These are phyloP conservation scores for Anaeromyces robustus DNA, from an alignment of 192 early-diverging fungal species.

Conservation along the genomic window DNA sequence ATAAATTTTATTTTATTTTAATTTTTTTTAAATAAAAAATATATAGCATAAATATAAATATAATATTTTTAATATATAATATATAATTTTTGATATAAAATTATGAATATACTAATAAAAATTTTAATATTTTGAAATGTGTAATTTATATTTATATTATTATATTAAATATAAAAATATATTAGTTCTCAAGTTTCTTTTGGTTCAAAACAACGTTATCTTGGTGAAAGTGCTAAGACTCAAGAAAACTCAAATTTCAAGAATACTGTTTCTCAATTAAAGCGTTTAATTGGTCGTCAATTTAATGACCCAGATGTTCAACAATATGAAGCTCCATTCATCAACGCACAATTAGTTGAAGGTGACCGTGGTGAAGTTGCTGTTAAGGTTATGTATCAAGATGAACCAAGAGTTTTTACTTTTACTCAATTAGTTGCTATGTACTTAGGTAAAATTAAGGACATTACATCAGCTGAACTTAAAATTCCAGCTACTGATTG, in stretches of 20 bases:
- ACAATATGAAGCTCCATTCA: constrained; percentile 63
- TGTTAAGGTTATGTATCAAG: constrained; percentile 68
- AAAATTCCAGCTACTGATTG: constrained; percentile 74
- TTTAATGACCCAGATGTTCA: constrained; percentile 72
- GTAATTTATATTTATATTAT: neutral
- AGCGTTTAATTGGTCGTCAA: constrained; percentile 79
- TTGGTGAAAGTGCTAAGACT: constrained; percentile 90
- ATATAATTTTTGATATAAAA: too few species aligned
- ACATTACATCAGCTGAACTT: constrained; percentile 69
- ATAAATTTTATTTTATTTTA: too few species aligned
- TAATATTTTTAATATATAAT: too few species aligned
- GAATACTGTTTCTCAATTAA: constrained; percentile 78
- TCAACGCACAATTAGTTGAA: constrained; percentile 65
- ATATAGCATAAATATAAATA: too few species aligned
- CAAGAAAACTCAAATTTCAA: constrained; percentile 91
- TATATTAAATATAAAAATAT: neutral
- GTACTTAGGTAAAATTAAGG: constrained; percentile 87
- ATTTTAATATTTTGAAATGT: too few species aligned
- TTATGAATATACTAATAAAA: too few species aligned
- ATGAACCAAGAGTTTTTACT: constrained; percentile 60
- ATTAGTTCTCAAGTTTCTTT: constrained; percentile 78
- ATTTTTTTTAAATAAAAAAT: too few species aligned
- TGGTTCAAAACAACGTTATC: constrained; percentile 82
- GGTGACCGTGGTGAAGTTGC: constrained; percentile 65
- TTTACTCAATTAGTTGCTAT: constrained; percentile 81